Evolutionary conservation across 1,139 yeast species (phyloP).

Genomic region (Suhomyces guaymorum): DNA sequence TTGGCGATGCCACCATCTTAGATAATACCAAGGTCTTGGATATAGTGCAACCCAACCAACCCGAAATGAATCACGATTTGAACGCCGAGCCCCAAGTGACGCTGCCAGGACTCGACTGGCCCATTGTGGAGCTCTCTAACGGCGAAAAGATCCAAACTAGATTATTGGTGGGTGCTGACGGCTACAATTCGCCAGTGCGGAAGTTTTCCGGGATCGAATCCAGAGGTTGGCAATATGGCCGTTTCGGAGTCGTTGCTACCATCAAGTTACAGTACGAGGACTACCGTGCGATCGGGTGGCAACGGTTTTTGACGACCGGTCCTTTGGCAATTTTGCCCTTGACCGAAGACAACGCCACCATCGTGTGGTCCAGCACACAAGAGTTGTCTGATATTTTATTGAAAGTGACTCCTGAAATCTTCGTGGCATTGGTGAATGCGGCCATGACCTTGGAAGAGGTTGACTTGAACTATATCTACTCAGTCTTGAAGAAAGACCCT

Average conservation of each 20-base stretch:
- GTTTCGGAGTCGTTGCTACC: slow-evolving; percentile 91
- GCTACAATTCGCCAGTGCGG: slow-evolving; percentile 92
- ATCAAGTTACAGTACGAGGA: slow-evolving; percentile 73
- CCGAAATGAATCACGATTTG: slow-evolving; percentile 5
- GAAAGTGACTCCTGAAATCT: slow-evolving; percentile 59
- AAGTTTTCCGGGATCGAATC: slow-evolving; percentile 77
- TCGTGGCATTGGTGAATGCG: slow-evolving; percentile 76
- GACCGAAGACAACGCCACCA: slow-evolving; percentile 80
- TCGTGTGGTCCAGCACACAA: slow-evolving; percentile 92
- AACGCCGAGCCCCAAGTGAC: slow-evolving; percentile 16
- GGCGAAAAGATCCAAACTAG: slow-evolving; percentile 70
- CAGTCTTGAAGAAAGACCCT: slow-evolving; percentile 33
- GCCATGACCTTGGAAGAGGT: slow-evolving; percentile 68
- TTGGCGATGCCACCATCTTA: slow-evolving; percentile 49
- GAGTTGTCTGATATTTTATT: slow-evolving; percentile 66
- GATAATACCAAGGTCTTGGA: slow-evolving; percentile 68
- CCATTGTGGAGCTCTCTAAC: slow-evolving; percentile 64
- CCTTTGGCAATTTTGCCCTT: slow-evolving; percentile 91
- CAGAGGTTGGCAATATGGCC: slow-evolving; percentile 88
- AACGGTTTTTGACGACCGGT: slow-evolving; percentile 87
- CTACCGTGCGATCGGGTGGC: slow-evolving; percentile 80
- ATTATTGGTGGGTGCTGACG: slow-evolving; percentile 90
- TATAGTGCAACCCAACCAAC: slow-evolving; percentile 33
- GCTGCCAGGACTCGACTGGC: slow-evolving; percentile 60
- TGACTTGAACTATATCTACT: slow-evolving; percentile 43